Evolutionary conservation across 805 yeast species (phyloP).

Genomic region (Candida mattraensis): DNA sequence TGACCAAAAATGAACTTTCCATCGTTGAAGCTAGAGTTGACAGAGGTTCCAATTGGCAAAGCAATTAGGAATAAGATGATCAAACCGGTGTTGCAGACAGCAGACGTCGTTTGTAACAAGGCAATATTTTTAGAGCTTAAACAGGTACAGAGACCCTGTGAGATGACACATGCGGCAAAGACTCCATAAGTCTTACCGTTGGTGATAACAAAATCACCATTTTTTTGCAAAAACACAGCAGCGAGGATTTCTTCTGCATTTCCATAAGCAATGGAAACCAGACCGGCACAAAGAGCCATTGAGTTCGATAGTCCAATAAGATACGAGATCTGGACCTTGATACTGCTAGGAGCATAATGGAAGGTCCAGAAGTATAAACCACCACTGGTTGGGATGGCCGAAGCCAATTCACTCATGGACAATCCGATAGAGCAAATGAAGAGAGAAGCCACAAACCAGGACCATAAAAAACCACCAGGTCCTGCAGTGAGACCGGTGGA

Average conservation of each 20-base stretch:
- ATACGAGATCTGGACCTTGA: slow-evolving; percentile 55
- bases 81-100: slow-evolving; percentile 50
- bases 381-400: slow-evolving; percentile 74
- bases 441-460: slow-evolving; percentile 61
- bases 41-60: slow-evolving; percentile 56
- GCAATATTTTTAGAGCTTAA: slow-evolving; percentile 58
- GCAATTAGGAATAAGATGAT: slow-evolving; percentile 60
- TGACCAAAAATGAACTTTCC: slow-evolving; percentile 57
- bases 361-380: slow-evolving; percentile 72
- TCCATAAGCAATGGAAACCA: slow-evolving; percentile 70
- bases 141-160: slow-evolving; percentile 54
- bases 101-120: slow-evolving; percentile 58
- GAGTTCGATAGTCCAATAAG: slow-evolving; percentile 69
- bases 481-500: slow-evolving; percentile 59
- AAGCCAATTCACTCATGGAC: slow-evolving; percentile 64
- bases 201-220: slow-evolving; percentile 57
- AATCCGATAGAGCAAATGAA: slow-evolving; percentile 60
- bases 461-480: slow-evolving; percentile 68
- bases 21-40: slow-evolving; percentile 42
- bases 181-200: slow-evolving; percentile 60
- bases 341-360: slow-evolving; percentile 58
- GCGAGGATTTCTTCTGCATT: slow-evolving; percentile 60
- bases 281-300: slow-evolving; percentile 62
- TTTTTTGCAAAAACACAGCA: slow-evolving; percentile 49
- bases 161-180: slow-evolving; percentile 57